These are phyloP conservation scores for Dictyostelium discoideum DNA, from an alignment of 78 protist genomes.

Conservation along the genomic window DNA sequence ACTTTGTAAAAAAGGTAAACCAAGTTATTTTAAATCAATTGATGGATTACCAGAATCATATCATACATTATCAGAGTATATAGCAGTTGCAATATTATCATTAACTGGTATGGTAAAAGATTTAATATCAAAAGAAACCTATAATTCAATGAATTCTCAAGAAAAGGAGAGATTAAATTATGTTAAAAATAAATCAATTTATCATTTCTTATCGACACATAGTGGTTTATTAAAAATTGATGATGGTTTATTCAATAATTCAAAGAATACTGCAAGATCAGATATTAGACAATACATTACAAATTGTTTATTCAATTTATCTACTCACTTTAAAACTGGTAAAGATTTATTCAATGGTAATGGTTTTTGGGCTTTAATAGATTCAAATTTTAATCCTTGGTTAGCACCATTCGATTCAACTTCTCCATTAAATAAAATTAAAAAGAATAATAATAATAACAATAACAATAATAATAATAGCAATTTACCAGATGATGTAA, in stretches of 20 bases:
- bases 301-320: background rate
- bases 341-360: background rate
- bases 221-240: background rate
- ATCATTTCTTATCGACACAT: background rate
- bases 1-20: background rate
- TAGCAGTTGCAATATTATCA: background rate
- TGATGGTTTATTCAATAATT: background rate
- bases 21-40: background rate
- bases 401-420: background rate
- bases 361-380: background rate
- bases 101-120: background rate
- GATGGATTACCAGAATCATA: background rate
- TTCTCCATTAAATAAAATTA: background rate
- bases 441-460: background rate
- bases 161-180: background rate
- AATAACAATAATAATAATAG: too few relatives aligned
- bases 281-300: background rate
- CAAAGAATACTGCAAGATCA: background rate
- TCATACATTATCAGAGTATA: background rate
- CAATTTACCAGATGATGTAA: background rate
- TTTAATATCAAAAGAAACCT: background rate
- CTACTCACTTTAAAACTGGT: background rate
- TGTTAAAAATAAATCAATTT: background rate
- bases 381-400: background rate
- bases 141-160: background rate